These are phyloP conservation scores for Candida tibetensis DNA, from an alignment of 805 yeast species.

Conservation along the genomic window DNA sequence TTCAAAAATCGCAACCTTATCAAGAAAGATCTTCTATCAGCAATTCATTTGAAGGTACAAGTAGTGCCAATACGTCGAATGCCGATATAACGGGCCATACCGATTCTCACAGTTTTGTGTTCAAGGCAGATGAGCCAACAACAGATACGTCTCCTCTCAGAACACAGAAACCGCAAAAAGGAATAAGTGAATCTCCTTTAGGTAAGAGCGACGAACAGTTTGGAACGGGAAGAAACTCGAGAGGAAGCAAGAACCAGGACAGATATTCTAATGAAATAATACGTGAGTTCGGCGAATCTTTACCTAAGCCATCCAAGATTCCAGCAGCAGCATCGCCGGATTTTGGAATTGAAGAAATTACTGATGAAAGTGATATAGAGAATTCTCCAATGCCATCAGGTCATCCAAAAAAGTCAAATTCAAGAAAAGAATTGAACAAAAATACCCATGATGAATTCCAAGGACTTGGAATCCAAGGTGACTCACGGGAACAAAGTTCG, in stretches of 20 bases:
- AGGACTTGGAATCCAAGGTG: constrained; percentile 9
- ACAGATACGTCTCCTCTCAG: constrained; percentile 24
- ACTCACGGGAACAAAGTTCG: background rate
- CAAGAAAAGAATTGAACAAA: background rate
- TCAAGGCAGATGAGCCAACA: constrained; percentile 4
- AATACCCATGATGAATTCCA: background rate
- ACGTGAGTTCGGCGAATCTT: constrained; percentile 4
- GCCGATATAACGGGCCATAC: background rate
- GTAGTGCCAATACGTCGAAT: constrained; percentile 1
- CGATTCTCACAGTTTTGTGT: constrained; percentile 17
- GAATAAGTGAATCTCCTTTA: too few relatives aligned
- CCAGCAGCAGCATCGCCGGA: constrained; percentile 19
- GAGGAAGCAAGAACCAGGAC: too few relatives aligned
- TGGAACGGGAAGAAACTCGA: too few relatives aligned
- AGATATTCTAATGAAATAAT: background rate
- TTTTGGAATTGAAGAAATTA: constrained; percentile 38
- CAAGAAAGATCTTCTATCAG: constrained; percentile 9
- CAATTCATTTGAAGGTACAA: constrained; percentile 1
- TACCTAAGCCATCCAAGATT: constrained; percentile 4
- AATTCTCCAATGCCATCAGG: background rate
- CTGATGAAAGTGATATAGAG: constrained; percentile 24
- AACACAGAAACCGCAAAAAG: background rate
- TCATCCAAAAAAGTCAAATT: background rate
- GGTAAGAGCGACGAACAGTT: too few relatives aligned
- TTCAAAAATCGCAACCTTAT: constrained; percentile 8